Evolutionary conservation across 2,329 filamentous ascomycete genomes (phyloP).

Genomic region (Sporothrix schenckii): DNA sequence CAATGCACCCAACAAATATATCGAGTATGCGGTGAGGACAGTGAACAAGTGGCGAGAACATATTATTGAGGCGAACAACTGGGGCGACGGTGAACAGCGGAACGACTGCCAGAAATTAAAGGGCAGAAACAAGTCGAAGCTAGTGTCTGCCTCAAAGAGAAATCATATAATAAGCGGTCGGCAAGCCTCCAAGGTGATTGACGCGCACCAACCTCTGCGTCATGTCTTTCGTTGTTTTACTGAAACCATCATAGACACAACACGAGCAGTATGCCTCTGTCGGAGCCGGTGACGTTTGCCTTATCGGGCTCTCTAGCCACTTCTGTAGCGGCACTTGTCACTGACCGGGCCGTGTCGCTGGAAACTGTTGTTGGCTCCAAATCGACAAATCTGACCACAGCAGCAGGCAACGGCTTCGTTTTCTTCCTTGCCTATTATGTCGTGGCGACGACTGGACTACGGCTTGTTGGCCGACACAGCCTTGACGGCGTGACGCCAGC

Average conservation of each 20-base stretch:
- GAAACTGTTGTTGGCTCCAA: conserved; percentile 55
- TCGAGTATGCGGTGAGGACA: neutral
- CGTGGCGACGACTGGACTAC: conserved; percentile 48
- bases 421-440: conserved; percentile 77
- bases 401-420: conserved; percentile 71
- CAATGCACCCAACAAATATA: neutral
- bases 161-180: neutral
- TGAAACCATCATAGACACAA: neutral
- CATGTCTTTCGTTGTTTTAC: neutral
- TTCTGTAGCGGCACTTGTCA: conserved; percentile 73
- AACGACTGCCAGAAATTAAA: neutral
- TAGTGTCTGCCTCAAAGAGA: neutral
- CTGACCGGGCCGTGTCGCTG: conserved; percentile 62
- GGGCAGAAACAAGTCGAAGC: neutral
- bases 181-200: neutral
- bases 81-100: neutral
- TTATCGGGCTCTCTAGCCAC: conserved; percentile 77
- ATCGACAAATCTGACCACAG: conserved; percentile 50
- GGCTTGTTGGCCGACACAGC: conserved; percentile 22
- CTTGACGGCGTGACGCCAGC: neutral
- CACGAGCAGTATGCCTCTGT: conserved; percentile 51
- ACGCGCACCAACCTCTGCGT: neutral
- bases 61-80: neutral
- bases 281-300: conserved; percentile 74
- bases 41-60: neutral